These are phyloP conservation scores for Passalora sequoiae DNA, from an alignment of 2,329 filamentous ascomycete species.

Conservation along the genomic window DNA sequence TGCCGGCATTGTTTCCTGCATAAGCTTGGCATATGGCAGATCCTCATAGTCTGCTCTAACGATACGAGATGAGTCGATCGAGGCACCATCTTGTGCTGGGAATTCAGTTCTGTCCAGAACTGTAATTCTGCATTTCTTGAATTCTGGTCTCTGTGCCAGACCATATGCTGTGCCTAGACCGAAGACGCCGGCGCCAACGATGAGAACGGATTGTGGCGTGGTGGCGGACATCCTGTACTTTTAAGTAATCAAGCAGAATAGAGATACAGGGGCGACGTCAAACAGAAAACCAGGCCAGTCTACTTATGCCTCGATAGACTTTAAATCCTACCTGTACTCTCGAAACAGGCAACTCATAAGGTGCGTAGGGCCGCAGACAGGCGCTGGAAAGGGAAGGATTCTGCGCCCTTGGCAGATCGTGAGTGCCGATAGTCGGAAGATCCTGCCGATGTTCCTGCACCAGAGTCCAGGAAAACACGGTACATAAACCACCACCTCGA, in stretches of 20 bases:
- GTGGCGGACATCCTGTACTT: too few species aligned
- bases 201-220: conserved; percentile 42
- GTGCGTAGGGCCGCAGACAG: too few species aligned
- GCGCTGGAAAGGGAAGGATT: too few species aligned
- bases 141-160: conserved; percentile 56
- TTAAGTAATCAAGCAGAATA: too few species aligned
- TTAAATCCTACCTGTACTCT: background rate
- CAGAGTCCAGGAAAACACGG: too few species aligned
- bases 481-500: too few species aligned
- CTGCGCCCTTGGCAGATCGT: too few species aligned
- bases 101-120: conserved; percentile 55
- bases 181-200: conserved; percentile 51
- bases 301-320: too few species aligned
- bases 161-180: conserved; percentile 64
- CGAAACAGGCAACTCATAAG: background rate
- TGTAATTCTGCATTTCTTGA: conserved; percentile 50
- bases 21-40: conserved; percentile 68
- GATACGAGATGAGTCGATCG: conserved; percentile 56
- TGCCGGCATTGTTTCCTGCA: conserved; percentile 60
- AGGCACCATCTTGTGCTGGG: conserved; percentile 50
- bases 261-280: too few species aligned
- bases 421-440: too few species aligned
- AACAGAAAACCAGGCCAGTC: too few species aligned
- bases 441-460: too few species aligned
- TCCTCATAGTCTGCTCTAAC: conserved; percentile 76